Evolutionary conservation across 257 asterid genomes (phyloP).

Genomic region (Primulina eburnea): DNA sequence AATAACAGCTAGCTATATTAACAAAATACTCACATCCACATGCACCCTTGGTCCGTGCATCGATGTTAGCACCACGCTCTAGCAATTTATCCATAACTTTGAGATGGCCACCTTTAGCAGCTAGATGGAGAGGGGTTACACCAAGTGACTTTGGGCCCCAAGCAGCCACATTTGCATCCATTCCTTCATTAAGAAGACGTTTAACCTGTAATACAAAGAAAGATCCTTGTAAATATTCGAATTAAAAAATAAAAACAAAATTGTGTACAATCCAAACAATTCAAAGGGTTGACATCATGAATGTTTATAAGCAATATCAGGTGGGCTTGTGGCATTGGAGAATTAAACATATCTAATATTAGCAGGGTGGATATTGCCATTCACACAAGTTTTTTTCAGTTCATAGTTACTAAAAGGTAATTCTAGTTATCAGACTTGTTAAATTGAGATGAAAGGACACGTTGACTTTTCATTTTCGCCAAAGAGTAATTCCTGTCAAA

Average conservation of each 20-base stretch:
- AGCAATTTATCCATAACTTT: slow-evolving; percentile 87
- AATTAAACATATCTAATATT: neutral
- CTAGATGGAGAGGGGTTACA: slow-evolving; percentile 95
- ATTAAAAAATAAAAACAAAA: neutral
- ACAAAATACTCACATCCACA: slow-evolving; percentile 72
- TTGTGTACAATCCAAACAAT: neutral
- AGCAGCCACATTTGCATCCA: slow-evolving; percentile 83
- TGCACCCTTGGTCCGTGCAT: slow-evolving; percentile 95
- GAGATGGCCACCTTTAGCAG: slow-evolving; percentile 94
- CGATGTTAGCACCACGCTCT: slow-evolving; percentile 87
- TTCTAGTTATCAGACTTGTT: too few relatives aligned
- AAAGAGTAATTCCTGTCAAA: too few relatives aligned
- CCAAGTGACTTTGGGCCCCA: slow-evolving; percentile 92
- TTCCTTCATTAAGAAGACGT: slow-evolving; percentile 83
- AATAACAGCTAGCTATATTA: neutral
- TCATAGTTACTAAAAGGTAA: neutral
- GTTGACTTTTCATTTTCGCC: too few relatives aligned
- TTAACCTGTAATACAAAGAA: slow-evolving; percentile 51
- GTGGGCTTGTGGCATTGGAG: neutral
- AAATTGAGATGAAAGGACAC: too few relatives aligned
- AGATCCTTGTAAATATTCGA: neutral
- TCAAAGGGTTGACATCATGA: neutral
- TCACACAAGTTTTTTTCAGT: neutral
- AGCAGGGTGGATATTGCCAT: neutral
- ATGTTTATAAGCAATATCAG: neutral